Conservation (phyloP, 345 rosid species). For the Physaria fendleri region DNA sequence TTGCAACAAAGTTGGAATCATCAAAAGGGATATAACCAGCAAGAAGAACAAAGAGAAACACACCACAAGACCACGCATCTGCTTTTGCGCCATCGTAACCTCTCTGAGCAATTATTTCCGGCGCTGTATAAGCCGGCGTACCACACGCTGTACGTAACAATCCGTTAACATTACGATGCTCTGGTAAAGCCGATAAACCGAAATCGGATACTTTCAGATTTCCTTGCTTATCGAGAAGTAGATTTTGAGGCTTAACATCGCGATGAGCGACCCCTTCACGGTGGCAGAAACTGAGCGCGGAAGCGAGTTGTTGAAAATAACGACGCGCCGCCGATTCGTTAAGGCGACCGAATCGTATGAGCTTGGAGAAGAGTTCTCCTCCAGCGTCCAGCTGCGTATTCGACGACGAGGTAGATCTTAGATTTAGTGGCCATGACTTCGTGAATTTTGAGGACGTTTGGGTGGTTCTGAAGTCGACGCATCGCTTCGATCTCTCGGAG, state of each 20-base stretch:
- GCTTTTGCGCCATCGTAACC: constrained; percentile 68
- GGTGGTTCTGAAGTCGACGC: constrained; percentile 73
- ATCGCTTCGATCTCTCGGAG: constrained; percentile 75
- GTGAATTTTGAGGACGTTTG: constrained; percentile 63
- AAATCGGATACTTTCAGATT: constrained; percentile 74
- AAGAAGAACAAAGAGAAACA: constrained; percentile 53
- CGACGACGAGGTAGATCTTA: constrained; percentile 77
- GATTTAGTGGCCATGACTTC: constrained; percentile 86
- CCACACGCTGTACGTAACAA: constrained; percentile 77
- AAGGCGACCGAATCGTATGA: constrained; percentile 44
- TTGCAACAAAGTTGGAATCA: constrained; percentile 40
- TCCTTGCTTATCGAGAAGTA: constrained; percentile 58
- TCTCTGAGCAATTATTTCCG: constrained; percentile 52
- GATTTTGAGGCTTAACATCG: constrained; percentile 81
- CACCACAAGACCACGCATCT: constrained; percentile 94
- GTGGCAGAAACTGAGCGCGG: constrained; percentile 78
- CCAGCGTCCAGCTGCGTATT: constrained; percentile 71
- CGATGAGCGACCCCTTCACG: constrained; percentile 82
- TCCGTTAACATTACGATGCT: constrained; percentile 42
- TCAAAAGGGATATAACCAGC: constrained; percentile 60
- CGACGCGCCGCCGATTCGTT: constrained; percentile 50
- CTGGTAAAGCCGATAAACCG: constrained; percentile 66
- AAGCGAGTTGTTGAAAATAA: constrained; percentile 66
- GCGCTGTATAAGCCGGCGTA: constrained; percentile 68
- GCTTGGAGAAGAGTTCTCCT: constrained; percentile 54